These are phyloP conservation scores for Populus trichocarpa DNA, from an alignment of 441 rosid species.

Conservation along the genomic window DNA sequence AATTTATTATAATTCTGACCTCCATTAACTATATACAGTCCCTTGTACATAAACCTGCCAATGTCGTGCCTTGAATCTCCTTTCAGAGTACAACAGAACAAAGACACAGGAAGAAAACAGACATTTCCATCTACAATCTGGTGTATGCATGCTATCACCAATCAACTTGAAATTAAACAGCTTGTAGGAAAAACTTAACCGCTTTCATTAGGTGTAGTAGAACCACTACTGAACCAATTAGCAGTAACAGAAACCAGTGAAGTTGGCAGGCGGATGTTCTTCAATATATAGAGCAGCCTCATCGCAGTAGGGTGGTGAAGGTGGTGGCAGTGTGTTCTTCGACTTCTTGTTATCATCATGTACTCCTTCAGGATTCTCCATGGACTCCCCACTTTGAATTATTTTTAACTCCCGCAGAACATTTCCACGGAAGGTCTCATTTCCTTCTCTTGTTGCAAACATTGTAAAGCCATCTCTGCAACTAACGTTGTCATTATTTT, in stretches of 20 bases:
- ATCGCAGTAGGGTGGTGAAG: constrained; percentile 39
- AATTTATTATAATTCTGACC: neutral
- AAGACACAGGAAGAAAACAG: neutral
- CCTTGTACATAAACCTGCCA: neutral
- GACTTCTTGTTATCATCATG: constrained; percentile 12
- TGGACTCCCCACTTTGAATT: constrained; percentile 7
- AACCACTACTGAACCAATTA: constrained; percentile 48
- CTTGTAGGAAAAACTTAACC: constrained; percentile 8
- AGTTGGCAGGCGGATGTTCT: constrained; percentile 27
- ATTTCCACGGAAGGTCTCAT: constrained; percentile 68
- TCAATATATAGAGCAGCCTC: constrained; percentile 30
- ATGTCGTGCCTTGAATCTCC: neutral
- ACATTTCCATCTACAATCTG: neutral
- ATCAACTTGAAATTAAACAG: neutral
- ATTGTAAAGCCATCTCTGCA: constrained; percentile 29
- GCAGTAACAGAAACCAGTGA: constrained; percentile 65
- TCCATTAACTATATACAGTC: constrained; percentile 9
- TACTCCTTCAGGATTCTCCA: constrained; percentile 10
- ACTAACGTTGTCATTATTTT: constrained; percentile 14
- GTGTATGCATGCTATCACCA: neutral
- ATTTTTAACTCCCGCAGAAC: constrained; percentile 32
- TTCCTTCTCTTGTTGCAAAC: constrained; percentile 34
- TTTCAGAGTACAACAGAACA: neutral
- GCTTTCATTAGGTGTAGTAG: constrained; percentile 38
- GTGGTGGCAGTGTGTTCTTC: constrained; percentile 19